A percentile compares a stretch with the other conserved stretches of the same genome.
These are phyloP conservation scores for Tolypocladium ovalisporum DNA, from an alignment of 2,329 filamentous ascomycete genomes.

Conservation along the genomic window DNA sequence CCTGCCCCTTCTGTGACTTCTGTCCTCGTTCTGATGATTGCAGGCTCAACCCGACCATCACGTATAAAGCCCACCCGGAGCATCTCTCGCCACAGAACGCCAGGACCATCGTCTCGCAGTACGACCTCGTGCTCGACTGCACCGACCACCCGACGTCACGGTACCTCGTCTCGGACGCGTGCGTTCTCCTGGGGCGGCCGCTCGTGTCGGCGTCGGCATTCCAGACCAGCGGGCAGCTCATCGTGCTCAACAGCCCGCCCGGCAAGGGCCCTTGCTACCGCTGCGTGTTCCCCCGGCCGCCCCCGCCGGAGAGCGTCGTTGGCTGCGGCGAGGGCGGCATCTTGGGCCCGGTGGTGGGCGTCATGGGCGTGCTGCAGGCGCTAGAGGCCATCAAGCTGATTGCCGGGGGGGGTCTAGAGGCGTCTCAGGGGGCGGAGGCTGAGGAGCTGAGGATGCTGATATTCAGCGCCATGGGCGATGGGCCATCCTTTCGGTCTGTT, in stretches of 20 bases:
- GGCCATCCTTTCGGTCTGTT: slow-evolving; percentile 56
- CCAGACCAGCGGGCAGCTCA: slow-evolving; percentile 79
- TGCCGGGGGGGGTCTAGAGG: slow-evolving; percentile 24
- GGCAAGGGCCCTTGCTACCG: slow-evolving; percentile 78
- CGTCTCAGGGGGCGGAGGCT: slow-evolving; percentile 4
- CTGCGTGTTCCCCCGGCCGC: slow-evolving; percentile 82
- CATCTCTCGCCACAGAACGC: slow-evolving; percentile 63
- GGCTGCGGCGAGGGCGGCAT: slow-evolving; percentile 92
- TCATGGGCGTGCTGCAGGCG: slow-evolving; percentile 88
- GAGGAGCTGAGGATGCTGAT: slow-evolving; percentile 29
- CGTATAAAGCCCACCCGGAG: slow-evolving; percentile 49
- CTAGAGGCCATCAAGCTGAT: slow-evolving; percentile 83
- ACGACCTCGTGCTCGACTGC: slow-evolving; percentile 85
- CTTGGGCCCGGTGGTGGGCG: slow-evolving; percentile 80
- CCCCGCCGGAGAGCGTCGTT: slow-evolving; percentile 69
- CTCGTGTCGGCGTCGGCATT: slow-evolving; percentile 86
- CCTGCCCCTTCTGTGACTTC: not conserved
- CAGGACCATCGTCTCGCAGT: slow-evolving; percentile 51
- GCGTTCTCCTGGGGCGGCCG: slow-evolving; percentile 66
- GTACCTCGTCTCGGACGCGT: slow-evolving; percentile 86
- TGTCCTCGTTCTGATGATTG: not conserved
- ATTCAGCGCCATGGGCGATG: slow-evolving; percentile 32
- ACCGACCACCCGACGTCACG: slow-evolving; percentile 88
- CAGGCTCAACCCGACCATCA: slow-evolving; percentile 63
- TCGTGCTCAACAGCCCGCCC: slow-evolving; percentile 76